These are phyloP conservation scores for Infundibulicybe gibba DNA, from an alignment of 768 basidiomycete genomes.

Conservation along the genomic window DNA sequence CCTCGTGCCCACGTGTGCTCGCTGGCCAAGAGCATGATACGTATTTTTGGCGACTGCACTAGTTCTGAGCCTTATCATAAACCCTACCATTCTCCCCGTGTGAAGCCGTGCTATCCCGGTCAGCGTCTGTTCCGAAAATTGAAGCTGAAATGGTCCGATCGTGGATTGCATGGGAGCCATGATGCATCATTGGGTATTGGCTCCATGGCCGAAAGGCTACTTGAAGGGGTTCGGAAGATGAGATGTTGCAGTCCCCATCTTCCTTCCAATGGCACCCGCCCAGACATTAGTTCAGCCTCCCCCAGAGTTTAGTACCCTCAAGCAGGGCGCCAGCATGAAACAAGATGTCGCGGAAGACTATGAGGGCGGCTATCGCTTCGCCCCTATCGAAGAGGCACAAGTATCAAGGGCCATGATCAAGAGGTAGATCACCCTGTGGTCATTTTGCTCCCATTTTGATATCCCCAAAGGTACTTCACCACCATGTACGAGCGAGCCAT, in stretches of 20 bases:
- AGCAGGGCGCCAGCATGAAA: constrained; percentile 2
- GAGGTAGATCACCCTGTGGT: constrained; percentile 32
- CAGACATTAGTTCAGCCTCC: constrained; percentile 5
- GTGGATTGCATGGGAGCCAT: too few relatives aligned
- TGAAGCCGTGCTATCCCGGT: too few relatives aligned
- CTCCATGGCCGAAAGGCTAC: neutral
- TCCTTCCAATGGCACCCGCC: constrained; percentile 8
- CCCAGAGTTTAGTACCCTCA: neutral
- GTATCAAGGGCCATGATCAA: constrained; percentile 78
- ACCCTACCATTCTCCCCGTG: too few relatives aligned
- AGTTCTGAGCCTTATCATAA: too few relatives aligned
- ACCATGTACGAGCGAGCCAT: constrained; percentile 72
- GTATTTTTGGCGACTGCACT: too few relatives aligned
- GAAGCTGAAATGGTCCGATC: too few relatives aligned
- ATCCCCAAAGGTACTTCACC: constrained; percentile 56
- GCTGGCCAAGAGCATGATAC: too few relatives aligned
- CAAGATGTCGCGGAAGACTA: constrained; percentile 48
- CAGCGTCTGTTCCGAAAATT: too few relatives aligned
- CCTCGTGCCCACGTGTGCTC: too few relatives aligned
- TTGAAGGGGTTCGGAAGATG: neutral
- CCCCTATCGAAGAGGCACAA: constrained; percentile 73
- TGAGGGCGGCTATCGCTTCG: constrained; percentile 62
- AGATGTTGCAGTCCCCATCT: neutral
- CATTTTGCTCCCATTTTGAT: neutral
- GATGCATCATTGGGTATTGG: too few relatives aligned